A percentile compares a stretch with the other conserved stretches of the same genome.
Evolutionary conservation across 2,329 filamentous ascomycete genomes (phyloP).

Genomic region (Sporothrix protearum): DNA sequence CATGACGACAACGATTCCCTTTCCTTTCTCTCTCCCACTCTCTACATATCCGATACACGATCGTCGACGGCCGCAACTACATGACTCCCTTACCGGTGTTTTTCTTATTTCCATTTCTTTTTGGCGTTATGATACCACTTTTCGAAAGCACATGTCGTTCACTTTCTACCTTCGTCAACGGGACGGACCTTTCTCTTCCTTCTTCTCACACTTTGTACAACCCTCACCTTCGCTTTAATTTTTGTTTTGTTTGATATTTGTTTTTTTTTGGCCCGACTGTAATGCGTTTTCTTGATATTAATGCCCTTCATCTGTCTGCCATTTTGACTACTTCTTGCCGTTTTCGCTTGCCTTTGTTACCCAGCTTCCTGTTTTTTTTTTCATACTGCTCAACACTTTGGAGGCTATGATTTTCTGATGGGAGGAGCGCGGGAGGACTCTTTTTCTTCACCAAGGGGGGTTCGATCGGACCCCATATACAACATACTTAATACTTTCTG

Average conservation of each 20-base stretch:
- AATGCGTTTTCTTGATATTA: not conserved
- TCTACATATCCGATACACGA: slow-evolving; percentile 50
- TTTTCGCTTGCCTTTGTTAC: not conserved
- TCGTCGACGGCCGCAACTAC: slow-evolving; percentile 57
- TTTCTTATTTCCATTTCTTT: slow-evolving; percentile 16
- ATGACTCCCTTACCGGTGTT: slow-evolving; percentile 41
- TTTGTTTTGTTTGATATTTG: not conserved
- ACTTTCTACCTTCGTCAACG: not conserved
- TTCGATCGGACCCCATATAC: not conserved
- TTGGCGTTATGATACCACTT: slow-evolving; percentile 27
- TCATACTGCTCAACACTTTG: not conserved
- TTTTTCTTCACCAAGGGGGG: not conserved
- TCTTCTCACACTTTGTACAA: not conserved
- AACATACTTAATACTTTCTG: not conserved
- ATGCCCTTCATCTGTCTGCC: slow-evolving; percentile 4
- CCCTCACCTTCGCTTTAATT: not conserved
- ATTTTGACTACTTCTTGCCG: not conserved
- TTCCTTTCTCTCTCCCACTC: not conserved
- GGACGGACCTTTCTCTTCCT: not conserved
- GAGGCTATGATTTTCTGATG: not conserved
- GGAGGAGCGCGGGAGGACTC: not conserved
- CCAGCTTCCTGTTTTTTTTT: not conserved
- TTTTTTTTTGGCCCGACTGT: not conserved
- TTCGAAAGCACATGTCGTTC: slow-evolving; percentile 22
- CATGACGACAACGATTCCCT: slow-evolving; percentile 21